Conservation (phyloP, 163 green algal genomes). For the Scenedesmus sp. region DNA sequence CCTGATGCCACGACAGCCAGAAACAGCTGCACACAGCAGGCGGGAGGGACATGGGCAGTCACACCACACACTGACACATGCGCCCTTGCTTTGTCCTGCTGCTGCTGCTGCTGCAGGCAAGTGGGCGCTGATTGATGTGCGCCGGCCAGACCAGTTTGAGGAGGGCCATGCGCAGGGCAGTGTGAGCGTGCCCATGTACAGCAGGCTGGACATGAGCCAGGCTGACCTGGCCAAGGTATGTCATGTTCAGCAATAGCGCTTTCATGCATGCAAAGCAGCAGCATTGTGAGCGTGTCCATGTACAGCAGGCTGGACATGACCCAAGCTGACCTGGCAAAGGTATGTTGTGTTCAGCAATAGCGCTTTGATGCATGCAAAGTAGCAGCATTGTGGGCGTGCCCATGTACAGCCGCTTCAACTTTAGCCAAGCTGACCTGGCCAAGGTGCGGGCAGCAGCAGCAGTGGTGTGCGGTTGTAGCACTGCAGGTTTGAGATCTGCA, state of each 20-base stretch:
- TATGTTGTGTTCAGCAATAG: not conserved
- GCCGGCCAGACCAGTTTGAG: conserved; percentile 63
- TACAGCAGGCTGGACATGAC: conserved; percentile 51
- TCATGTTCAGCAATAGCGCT: too few species aligned
- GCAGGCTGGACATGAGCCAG: conserved; percentile 62
- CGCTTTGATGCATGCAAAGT: too few species aligned
- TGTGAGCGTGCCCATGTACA: conserved; percentile 73
- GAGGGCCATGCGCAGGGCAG: conserved; percentile 67
- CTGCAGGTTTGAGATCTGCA: not conserved
- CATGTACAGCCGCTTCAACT: conserved; percentile 71
- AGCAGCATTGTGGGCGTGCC: conserved; percentile 63
- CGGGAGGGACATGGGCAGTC: too few species aligned
- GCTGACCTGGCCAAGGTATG: conserved; percentile 50
- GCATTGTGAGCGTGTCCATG: conserved; percentile 67
- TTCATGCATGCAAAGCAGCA: too few species aligned
- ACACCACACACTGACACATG: too few species aligned
- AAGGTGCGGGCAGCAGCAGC: conserved; percentile 15
- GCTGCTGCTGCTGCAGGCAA: conserved; percentile 48
- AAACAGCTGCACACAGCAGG: too few species aligned
- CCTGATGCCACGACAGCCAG: not conserved
- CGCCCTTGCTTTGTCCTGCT: not conserved
- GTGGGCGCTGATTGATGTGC: conserved; percentile 76
- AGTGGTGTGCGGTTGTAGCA: not conserved
- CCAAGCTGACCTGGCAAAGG: not conserved
- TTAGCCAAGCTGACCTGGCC: conserved; percentile 49